Base-by-base conservation (phyloP, 345 rosid genomes). In the Anacardium occidentale region DNA sequence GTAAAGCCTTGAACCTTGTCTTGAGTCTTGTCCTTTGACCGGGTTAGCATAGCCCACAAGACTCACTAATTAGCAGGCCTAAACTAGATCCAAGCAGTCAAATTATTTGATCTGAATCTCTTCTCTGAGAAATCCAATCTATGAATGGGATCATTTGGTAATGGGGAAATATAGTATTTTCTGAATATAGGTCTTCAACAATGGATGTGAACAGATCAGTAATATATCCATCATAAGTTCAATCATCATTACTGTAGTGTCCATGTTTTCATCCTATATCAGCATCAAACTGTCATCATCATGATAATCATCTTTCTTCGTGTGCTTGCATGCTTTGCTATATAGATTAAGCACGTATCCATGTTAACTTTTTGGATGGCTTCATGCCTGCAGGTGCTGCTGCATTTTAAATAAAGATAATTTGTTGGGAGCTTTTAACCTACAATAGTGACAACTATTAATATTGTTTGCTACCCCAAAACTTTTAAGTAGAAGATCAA, bases 381-480 rank as follows among this genome's bases (percentile, higher is more conserved):
- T 71, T 26, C 21, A 56, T 79, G 22, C 20, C 20, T 78, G 68
- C 87, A 92, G 97, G 97, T 92, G 98, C 78, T 95, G 88, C 74
- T 95, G 98, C 73, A 79, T 92, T 54, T 79, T 92, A 73, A 91
- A 92, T 74, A 93, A 94, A 3, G 99, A 92, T 53, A 92, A 90
- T 70, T 78, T 94, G 54, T 79, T 95, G 83, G 97, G 96, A 24
- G 89, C 98, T 29, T 29, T 29, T 29, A 29, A 29, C 32, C 32
- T 29, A 29, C 32, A 29, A 29, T 29, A 29, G 32, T 29, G 32
- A 29, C 32, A 34, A 34, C 9, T 37, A 37, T 37, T 37, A 37
- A 1, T 37, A 5, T 37, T 5, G 42, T 37, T 37, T 37, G 42
- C 42, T 37, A 7, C 1, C 42, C 9, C 7, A 37, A 37, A 0